A percentile compares a stretch with the other conserved stretches of the same genome.
These are phyloP conservation scores for Globisporangium heterothallicum DNA, from an alignment of 352 stramenopile genomes.

Conservation along the genomic window DNA sequence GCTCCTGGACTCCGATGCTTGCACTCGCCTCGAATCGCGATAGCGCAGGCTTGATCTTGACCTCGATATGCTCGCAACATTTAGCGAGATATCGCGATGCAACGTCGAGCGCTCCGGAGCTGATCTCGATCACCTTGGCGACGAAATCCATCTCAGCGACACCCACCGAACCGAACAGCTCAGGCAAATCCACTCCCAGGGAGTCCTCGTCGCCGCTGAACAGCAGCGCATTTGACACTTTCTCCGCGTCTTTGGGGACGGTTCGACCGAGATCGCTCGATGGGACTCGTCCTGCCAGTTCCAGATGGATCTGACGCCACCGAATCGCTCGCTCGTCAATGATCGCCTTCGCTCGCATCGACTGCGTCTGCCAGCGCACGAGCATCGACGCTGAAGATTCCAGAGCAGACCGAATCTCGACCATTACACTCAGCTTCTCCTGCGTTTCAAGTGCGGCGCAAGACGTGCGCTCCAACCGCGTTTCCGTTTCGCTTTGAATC, in stretches of 20 bases:
- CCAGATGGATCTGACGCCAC: conserved; percentile 2
- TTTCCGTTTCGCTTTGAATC: conserved; percentile 21
- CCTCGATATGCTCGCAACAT: conserved; percentile 3
- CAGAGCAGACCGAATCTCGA: conserved; percentile 14
- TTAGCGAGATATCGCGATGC: conserved; percentile 4
- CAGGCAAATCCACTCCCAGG: neutral
- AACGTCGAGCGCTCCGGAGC: conserved; percentile 3
- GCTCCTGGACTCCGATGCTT: neutral
- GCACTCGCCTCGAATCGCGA: neutral
- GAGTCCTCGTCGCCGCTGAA: neutral
- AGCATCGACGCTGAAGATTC: neutral
- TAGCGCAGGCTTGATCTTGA: conserved; percentile 1
- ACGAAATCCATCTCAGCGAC: neutral
- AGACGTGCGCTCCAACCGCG: conserved; percentile 18
- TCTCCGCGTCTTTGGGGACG: neutral
- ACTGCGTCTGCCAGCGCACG: neutral
- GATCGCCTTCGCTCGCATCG: neutral
- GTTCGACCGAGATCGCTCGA: neutral
- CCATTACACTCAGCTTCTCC: conserved; percentile 19
- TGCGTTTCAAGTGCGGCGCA: conserved; percentile 20
- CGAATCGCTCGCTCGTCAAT: conserved; percentile 1
- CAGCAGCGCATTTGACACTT: neutral
- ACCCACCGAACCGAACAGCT: neutral
- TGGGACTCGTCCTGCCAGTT: neutral
- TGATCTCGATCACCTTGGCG: neutral